These are phyloP conservation scores for Paragyromitra xinjiangensis DNA, from an alignment of 495 filamentous ascomycete species.

Conservation along the genomic window DNA sequence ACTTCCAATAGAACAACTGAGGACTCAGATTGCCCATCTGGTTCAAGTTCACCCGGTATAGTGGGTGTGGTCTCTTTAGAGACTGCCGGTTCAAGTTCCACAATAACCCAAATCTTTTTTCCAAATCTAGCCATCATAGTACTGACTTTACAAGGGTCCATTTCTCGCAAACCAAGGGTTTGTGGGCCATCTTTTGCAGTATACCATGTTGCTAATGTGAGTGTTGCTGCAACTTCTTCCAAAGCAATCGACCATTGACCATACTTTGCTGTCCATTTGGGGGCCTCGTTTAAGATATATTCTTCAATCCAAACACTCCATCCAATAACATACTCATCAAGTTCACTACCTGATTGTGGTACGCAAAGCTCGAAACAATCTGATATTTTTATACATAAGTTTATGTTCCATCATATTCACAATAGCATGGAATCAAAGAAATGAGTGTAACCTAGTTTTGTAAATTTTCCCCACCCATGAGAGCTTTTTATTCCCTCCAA, in stretches of 20 bases:
- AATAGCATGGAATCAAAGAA: background rate
- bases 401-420: too few species aligned
- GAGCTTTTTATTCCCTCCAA: background rate
- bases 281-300: background rate
- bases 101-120: background rate
- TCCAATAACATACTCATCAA: background rate
- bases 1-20: too few species aligned
- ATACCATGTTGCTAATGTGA: background rate
- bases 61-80: background rate
- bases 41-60: background rate
- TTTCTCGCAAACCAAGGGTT: background rate
- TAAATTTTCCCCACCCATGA: background rate
- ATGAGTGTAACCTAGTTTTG: background rate
- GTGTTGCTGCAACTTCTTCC: background rate
- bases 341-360: background rate
- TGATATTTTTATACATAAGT: too few species aligned
- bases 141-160: background rate
- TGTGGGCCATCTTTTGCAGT: background rate
- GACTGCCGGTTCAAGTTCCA: background rate
- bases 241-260: background rate
- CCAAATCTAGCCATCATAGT: background rate
- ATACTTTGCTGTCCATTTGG: slow-evolving; percentile 1
- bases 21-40: background rate
- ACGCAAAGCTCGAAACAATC: background rate
- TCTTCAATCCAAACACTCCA: background rate